These are phyloP conservation scores for Echinosphaeria canescens DNA, from an alignment of 2,329 filamentous ascomycete species.

Conservation along the genomic window DNA sequence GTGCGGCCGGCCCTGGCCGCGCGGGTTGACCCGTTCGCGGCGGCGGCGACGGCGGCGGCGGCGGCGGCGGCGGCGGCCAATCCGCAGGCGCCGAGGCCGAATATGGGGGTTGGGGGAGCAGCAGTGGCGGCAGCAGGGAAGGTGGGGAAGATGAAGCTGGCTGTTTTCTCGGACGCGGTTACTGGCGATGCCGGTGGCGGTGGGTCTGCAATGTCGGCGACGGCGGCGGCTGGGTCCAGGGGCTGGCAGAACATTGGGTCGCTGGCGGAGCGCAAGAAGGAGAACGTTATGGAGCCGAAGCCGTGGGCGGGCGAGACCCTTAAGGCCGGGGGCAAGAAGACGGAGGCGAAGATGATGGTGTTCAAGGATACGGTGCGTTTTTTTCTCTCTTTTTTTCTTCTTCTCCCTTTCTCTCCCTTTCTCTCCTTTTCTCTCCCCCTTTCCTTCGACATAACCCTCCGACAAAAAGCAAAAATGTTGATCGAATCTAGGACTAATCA, in stretches of 20 bases:
- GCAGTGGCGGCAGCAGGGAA: conserved; percentile 23
- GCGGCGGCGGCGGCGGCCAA: conserved; percentile 24
- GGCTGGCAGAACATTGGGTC: conserved; percentile 91
- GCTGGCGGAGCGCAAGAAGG: conserved; percentile 75
- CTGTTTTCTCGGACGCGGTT: conserved; percentile 72
- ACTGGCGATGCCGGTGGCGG: too few species aligned
- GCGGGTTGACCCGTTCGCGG: conserved; percentile 66
- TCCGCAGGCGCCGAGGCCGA: conserved; percentile 39
- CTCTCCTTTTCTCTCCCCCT: conserved; percentile 4
- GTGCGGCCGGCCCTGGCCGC: conserved; percentile 66
- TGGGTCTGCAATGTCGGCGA: too few species aligned
- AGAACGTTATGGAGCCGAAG: conserved; percentile 69
- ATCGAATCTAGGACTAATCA: conserved; percentile 90
- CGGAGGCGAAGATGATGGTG: conserved; percentile 61
- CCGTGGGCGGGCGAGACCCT: conserved; percentile 87
- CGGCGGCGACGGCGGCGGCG: conserved; percentile 24
- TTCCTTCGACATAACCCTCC: background rate
- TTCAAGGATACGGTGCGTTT: conserved; percentile 90
- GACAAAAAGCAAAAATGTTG: conserved; percentile 44
- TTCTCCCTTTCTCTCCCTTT: conserved; percentile 3
- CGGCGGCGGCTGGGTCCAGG: conserved; percentile 34
- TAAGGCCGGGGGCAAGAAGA: conserved; percentile 68
- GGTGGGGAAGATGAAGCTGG: conserved; percentile 58
- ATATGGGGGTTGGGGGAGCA: conserved; percentile 21
- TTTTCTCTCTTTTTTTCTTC: conserved; percentile 7